Evolutionary conservation across 768 basidiomycete genomes (phyloP).

Genomic region (Trametes meyenii): DNA sequence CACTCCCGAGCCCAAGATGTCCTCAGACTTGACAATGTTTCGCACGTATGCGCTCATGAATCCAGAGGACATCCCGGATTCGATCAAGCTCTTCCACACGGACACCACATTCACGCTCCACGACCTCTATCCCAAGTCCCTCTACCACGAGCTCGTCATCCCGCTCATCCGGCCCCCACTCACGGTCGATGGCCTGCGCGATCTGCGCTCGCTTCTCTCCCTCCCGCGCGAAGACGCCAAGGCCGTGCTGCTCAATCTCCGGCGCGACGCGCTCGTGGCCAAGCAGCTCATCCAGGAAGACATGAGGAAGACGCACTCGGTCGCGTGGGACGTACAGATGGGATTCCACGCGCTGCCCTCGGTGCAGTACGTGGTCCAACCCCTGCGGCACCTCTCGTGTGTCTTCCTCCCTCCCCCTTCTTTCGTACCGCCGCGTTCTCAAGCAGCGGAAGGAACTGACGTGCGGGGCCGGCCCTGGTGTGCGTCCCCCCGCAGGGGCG

Average conservation of each 20-base stretch:
- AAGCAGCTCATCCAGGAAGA: slow-evolving; percentile 72
- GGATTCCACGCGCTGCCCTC: slow-evolving; percentile 89
- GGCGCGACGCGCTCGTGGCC: slow-evolving; percentile 56
- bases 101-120: slow-evolving; percentile 63
- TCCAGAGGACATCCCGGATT: slow-evolving; percentile 56
- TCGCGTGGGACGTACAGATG: slow-evolving; percentile 74
- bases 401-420: neutral
- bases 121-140: slow-evolving; percentile 80
- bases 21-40: slow-evolving; percentile 49
- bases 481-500: neutral
- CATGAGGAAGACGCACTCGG: slow-evolving; percentile 75
- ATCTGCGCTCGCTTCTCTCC: slow-evolving; percentile 59
- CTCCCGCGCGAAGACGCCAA: slow-evolving; percentile 57
- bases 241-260: slow-evolving; percentile 53
- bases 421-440: neutral
- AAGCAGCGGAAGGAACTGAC: neutral
- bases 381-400: slow-evolving; percentile 4
- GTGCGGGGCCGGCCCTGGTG: neutral
- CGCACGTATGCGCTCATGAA: slow-evolving; percentile 59
- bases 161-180: slow-evolving; percentile 48
- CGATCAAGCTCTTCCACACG: slow-evolving; percentile 61
- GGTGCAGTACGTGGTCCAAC: slow-evolving; percentile 65
- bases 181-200: slow-evolving; percentile 43
- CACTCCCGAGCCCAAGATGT: neutral
- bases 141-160: slow-evolving; percentile 87